Percentiles rank a stretch among this genome's conserved stretches.
Conservation (phyloP, 169 alveolate genomes). For the Babesia divergens region DNA sequence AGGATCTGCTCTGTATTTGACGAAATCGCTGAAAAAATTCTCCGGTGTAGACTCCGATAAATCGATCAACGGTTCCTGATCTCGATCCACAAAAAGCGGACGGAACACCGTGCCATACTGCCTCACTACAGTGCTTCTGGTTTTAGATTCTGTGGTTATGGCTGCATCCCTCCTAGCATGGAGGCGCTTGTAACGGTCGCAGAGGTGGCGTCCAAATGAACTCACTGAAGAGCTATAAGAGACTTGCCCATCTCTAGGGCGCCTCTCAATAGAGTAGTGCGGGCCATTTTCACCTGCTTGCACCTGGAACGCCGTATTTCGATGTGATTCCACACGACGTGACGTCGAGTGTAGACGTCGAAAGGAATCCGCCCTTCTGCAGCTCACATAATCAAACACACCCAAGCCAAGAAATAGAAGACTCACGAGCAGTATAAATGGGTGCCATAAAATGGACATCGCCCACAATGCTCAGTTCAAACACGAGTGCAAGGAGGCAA, state of each 20-base stretch:
- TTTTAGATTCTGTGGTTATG: not conserved
- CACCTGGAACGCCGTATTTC: not conserved
- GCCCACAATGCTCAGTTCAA: too few species aligned
- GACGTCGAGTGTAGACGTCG: not conserved
- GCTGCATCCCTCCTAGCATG: not conserved
- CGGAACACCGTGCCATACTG: conserved; percentile 14
- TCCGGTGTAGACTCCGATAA: conserved; percentile 27
- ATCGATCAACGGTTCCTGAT: not conserved
- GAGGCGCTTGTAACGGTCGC: not conserved
- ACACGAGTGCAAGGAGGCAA: too few species aligned
- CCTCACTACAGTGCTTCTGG: not conserved
- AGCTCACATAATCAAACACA: too few species aligned
- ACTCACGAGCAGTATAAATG: too few species aligned
- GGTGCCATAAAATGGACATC: too few species aligned
- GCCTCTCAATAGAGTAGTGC: too few species aligned
- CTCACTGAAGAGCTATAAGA: too few species aligned
- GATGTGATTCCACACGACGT: not conserved
- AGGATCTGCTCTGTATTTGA: conserved; percentile 6
- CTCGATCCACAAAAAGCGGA: not conserved
- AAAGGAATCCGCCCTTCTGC: not conserved
- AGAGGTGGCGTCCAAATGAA: too few species aligned
- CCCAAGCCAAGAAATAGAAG: too few species aligned
- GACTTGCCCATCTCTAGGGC: too few species aligned
- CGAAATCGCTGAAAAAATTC: conserved; percentile 9
- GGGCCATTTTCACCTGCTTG: too few species aligned